phyloP scores from a whole-genome alignment of 176 grass and related monocot genomes.

The Oryza glumipatula region DNA sequence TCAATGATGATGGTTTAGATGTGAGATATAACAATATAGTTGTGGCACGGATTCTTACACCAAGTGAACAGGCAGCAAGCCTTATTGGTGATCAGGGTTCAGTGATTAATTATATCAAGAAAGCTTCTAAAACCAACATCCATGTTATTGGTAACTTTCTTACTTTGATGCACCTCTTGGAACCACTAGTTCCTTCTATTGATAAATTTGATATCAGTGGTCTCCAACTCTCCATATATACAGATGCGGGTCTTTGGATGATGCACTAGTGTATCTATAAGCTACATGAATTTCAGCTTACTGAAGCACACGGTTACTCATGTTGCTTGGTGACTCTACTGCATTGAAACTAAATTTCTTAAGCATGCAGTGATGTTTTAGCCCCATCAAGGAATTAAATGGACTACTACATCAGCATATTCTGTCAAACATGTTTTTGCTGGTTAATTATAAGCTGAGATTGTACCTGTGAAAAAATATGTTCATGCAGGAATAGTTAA shows the following conservation, averaged over 20 bases:
- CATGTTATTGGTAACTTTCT: constrained; percentile 51
- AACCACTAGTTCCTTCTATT: constrained; percentile 10
- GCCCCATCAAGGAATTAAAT: background rate
- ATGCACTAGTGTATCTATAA: background rate
- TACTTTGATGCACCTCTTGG: constrained; percentile 3
- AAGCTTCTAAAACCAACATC: constrained; percentile 58
- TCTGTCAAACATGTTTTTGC: constrained; percentile 26
- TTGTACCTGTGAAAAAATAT: constrained; percentile 20
- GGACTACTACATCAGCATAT: background rate
- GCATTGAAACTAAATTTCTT: background rate
- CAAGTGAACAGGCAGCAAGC: constrained; percentile 51
- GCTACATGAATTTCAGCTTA: constrained; percentile 3
- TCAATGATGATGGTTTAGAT: constrained; percentile 40
- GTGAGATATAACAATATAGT: constrained; percentile 24
- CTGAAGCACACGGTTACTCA: constrained; percentile 15
- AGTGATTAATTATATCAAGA: constrained; percentile 48
- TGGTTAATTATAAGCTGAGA: constrained; percentile 7
- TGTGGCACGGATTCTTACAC: constrained; percentile 42
- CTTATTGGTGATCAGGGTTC: constrained; percentile 44
- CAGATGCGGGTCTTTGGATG: background rate
- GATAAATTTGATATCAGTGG: background rate
- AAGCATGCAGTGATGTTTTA: constrained; percentile 12
- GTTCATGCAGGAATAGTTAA: constrained; percentile 1
- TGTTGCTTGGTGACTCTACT: constrained; percentile 14
- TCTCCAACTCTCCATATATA: background rate